Evolutionary conservation across 106 monocot genomes (phyloP), one percentile per base, ranked within the genome.

Genomic region (Allium sativum): DNA sequence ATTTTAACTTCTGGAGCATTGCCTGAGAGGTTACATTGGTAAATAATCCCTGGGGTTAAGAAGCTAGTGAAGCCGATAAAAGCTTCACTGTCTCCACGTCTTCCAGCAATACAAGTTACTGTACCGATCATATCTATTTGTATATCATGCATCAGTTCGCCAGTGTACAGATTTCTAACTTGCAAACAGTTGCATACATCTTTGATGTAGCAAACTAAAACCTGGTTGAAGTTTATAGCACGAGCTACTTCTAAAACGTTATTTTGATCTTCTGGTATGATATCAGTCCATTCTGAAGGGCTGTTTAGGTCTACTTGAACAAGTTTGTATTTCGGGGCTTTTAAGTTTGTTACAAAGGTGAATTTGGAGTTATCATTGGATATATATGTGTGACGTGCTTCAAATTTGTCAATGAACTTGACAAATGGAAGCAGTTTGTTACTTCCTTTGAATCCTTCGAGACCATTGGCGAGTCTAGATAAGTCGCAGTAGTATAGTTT

Each of bases 31-130:
- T 88, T 74, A 62, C 91, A 91, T 65, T 65, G 78, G 69, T 91
- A 98, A 53, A 85, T 91, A 22, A 92, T 88, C 44, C 84, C 84
- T 3, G 96, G 82, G 56, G 96, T 82, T 48, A 91, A 84, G 66
- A 87, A 98, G 62, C 91, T 92, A 44, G 82, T 84, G 65, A 98
- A 98, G 19, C 84, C 67, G 71, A 98, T 85, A 68, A 92, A 98
- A 51, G 82, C 62, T 57, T 88, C 78, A 21, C 55, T 73, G 48
- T 92, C 80, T 70, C 82, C 42, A n/a, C 80, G 79, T 45, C 77
- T 82, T 47, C 87, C 81, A 67, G 82, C 73, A 67, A 98, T 77
- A 46, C 66, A 67, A 71, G 52, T 82, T 55, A 98, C 81, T 41
- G 76, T 71, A 58, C 98, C 98, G 56, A 98, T 87, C 5, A 1